These are phyloP conservation scores for Moricandia arvensis DNA, from an alignment of 345 rosid species.

Conservation along the genomic window DNA sequence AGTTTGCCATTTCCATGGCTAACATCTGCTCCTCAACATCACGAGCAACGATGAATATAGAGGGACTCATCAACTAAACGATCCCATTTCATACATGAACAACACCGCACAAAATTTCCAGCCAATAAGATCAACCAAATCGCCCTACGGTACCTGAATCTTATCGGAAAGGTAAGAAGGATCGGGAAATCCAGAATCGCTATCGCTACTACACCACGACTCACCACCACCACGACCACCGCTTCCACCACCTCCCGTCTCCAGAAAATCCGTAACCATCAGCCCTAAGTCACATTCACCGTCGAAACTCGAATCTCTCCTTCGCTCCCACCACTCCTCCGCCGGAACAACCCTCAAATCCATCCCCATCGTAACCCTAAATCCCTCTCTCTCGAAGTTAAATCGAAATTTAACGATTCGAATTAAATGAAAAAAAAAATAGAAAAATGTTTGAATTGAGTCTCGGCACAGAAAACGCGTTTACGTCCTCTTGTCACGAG, in stretches of 20 bases:
- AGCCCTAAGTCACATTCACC: slow-evolving; percentile 86
- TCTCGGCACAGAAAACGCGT: slow-evolving; percentile 16
- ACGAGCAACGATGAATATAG: not conserved
- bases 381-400: not conserved
- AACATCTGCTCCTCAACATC: not conserved
- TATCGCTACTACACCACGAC: slow-evolving; percentile 82
- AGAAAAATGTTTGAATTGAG: not conserved
- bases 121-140: not conserved
- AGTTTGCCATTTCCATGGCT: not conserved
- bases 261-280: slow-evolving; percentile 84
- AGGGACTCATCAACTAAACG: not conserved
- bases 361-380: slow-evolving; percentile 40
- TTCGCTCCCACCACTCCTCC: slow-evolving; percentile 44
- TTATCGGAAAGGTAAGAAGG: slow-evolving; percentile 69
- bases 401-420: not conserved
- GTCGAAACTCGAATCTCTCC: slow-evolving; percentile 67
- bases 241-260: slow-evolving; percentile 59
- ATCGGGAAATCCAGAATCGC: slow-evolving; percentile 77
- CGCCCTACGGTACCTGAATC: slow-evolving; percentile 50
- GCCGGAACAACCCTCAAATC: slow-evolving; percentile 58
- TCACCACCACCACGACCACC: slow-evolving; percentile 60
- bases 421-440: not conserved
- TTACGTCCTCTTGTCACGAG: slow-evolving; percentile 31
- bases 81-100: not conserved
- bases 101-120: no score